Evolutionary conservation across 148 eudicot genomes (phyloP), one percentile per base, ranked within the genome.

Genomic region (Nepenthes mirabilis): DNA sequence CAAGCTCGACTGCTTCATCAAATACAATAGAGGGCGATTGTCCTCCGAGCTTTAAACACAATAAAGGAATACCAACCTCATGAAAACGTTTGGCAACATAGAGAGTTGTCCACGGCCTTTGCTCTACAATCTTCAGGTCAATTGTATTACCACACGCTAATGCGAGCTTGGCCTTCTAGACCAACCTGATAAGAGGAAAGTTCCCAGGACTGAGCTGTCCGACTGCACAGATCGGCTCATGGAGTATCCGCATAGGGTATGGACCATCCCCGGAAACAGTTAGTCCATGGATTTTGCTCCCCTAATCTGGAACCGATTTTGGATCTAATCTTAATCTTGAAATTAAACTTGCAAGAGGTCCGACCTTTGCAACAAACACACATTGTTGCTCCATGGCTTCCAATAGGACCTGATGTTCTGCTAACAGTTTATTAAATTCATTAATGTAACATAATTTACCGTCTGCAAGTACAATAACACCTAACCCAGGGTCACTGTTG

Each of bases 141-240:
- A 83, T 52, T 1, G 94, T 79, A 68, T 83, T 86, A 63, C 94
- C 89, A 63, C 81, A 79, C 2, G 84, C 84, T 49, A 86, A 66
- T 11, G 94, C 89, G 47, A 89, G 89, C 12, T 80, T 89, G 34
- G 83, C 86, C 67, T 83, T 83, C 89, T 84, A 86, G 35, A 86
- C 83, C 58, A 80, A 71, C 82, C 83, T 80, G 45, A 83, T 58
- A 51, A 86, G 86, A 43, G 94, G 88, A 70, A 86, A 86, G 72
- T 86, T 86, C 88, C 94, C 83, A 0, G 88, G 94, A 56, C 81
- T 81, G 11, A 86, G 81, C 73, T 83, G 86, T 59, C 94, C 93
- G 7, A 83, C 88, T 13, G 83, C 93, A 65, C 88, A 88, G 36
- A 86, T 83, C 11, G 93, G 93, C 50, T 86, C 93, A 32, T 86